Conservation (phyloP, 257 asterid genomes). For the Striga asiatica region DNA sequence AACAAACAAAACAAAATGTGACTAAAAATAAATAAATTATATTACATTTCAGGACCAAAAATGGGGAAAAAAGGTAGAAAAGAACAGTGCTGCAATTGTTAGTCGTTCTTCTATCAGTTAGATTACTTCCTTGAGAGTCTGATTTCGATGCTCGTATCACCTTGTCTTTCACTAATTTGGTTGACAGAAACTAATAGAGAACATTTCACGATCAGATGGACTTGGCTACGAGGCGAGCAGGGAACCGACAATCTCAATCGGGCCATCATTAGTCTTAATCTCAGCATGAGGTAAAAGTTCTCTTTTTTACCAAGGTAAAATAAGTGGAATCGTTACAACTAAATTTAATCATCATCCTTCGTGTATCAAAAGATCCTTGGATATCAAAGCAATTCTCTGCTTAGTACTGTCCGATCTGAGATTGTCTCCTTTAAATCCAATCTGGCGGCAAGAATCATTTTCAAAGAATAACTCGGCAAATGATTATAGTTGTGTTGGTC, state of each 20-base stretch:
- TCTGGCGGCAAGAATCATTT: slow-evolving; percentile 27
- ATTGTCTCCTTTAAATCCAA: slow-evolving; percentile 64
- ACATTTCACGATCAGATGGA: slow-evolving; percentile 6
- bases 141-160: slow-evolving; percentile 17
- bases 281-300: too few relatives aligned
- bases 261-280: too few relatives aligned
- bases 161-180: slow-evolving; percentile 21
- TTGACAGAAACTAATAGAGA: slow-evolving; percentile 18
- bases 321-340: slow-evolving; percentile 9
- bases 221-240: too few relatives aligned
- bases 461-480: slow-evolving; percentile 5
- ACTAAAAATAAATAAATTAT: too few relatives aligned
- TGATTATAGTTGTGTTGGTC: too few relatives aligned
- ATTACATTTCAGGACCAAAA: too few relatives aligned
- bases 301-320: slow-evolving; percentile 5
- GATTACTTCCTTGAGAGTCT: too few relatives aligned
- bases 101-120: too few relatives aligned
- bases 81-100: too few relatives aligned
- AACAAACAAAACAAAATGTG: too few relatives aligned
- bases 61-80: too few relatives aligned
- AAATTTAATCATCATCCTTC: slow-evolving; percentile 28
- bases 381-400: slow-evolving; percentile 75
- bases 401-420: slow-evolving; percentile 77
- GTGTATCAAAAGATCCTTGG: slow-evolving; percentile 55
- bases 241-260: too few relatives aligned